Conservation (phyloP, 2,329 filamentous ascomycete genomes). For the Apiospora saccharicola region DNA sequence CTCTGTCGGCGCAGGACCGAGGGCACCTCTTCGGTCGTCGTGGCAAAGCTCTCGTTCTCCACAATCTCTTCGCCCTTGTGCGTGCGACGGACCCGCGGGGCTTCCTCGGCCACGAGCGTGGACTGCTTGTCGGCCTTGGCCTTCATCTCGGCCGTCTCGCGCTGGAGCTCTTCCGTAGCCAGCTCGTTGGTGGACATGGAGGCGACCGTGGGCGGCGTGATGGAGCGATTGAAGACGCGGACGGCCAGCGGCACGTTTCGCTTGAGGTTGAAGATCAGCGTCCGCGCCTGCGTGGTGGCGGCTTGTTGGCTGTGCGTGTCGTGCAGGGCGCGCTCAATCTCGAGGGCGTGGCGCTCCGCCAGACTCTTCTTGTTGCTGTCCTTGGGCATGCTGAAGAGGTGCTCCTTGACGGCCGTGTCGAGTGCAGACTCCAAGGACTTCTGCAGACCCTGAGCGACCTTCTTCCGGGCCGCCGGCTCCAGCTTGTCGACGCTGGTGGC, state of each 20-base stretch:
- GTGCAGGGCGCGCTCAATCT: slow-evolving; percentile 78
- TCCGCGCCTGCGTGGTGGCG: slow-evolving; percentile 72
- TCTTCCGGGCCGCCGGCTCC: slow-evolving; percentile 66
- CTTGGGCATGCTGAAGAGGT: slow-evolving; percentile 67
- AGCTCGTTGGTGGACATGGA: slow-evolving; percentile 90
- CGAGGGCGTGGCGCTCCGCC: slow-evolving; percentile 74
- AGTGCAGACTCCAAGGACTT: slow-evolving; percentile 74
- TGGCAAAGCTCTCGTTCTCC: slow-evolving; percentile 69
- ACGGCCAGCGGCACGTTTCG: slow-evolving; percentile 81
- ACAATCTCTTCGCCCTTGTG: slow-evolving; percentile 96
- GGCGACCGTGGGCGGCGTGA: slow-evolving; percentile 80
- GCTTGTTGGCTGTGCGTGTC: slow-evolving; percentile 61
- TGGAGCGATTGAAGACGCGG: slow-evolving; percentile 74
- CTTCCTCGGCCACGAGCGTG: slow-evolving; percentile 78
- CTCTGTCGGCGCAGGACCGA: slow-evolving; percentile 47
- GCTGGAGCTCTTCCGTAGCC: slow-evolving; percentile 88
- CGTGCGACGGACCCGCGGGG: slow-evolving; percentile 83
- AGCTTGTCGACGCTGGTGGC: slow-evolving; percentile 61
- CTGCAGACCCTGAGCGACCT: slow-evolving; percentile 73
- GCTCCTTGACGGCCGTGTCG: slow-evolving; percentile 70
- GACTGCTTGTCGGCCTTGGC: slow-evolving; percentile 83
- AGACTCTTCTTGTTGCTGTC: slow-evolving; percentile 69
- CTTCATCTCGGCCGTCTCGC: slow-evolving; percentile 77
- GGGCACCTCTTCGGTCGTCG: slow-evolving; percentile 47
- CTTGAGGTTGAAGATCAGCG: slow-evolving; percentile 87